phyloP scores from a whole-genome alignment of 2,329 filamentous ascomycete species.

The Seiridium cupressi region DNA sequence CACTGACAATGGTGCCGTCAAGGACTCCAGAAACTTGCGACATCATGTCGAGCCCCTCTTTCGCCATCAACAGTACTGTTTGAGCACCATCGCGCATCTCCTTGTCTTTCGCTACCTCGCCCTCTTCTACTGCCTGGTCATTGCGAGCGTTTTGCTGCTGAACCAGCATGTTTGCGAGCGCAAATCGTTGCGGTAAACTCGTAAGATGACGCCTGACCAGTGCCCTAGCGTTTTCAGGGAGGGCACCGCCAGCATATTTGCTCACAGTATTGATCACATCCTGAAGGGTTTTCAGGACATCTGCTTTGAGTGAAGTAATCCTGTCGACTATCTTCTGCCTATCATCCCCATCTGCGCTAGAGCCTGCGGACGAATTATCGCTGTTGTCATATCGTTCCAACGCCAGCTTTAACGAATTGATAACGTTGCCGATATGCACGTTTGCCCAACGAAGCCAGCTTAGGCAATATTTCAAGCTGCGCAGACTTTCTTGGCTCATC shows the following conservation, averaged over 20 bases:
- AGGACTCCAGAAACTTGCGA: conserved; percentile 84
- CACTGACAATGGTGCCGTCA: conserved; percentile 84
- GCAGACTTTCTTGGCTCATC: conserved; percentile 84
- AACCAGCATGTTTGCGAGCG: conserved; percentile 59
- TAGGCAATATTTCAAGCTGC: conserved; percentile 81
- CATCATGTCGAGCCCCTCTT: conserved; percentile 93
- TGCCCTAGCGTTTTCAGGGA: conserved; percentile 83
- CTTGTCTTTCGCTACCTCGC: conserved; percentile 37
- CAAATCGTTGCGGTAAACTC: conserved; percentile 80
- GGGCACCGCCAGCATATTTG: conserved; percentile 83
- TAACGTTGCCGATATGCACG: conserved; percentile 72
- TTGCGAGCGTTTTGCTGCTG: conserved; percentile 24
- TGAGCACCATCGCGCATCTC: conserved; percentile 61
- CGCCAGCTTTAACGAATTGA: conserved; percentile 70
- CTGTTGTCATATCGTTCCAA: conserved; percentile 76
- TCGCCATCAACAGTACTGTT: conserved; percentile 79
- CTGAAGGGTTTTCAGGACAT: conserved; percentile 77
- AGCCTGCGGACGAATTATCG: conserved; percentile 17
- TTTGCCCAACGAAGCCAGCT: conserved; percentile 80
- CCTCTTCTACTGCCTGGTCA: conserved; percentile 28
- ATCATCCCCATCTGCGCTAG: conserved; percentile 32
- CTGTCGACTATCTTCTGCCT: conserved; percentile 53
- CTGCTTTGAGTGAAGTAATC: conserved; percentile 66
- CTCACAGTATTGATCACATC: conserved; percentile 82
- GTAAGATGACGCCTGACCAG: conserved; percentile 83